Percentiles rank a stretch among this genome's conserved stretches.
Evolutionary conservation across 2,329 filamentous ascomycete species (phyloP).

Genomic region (Bisporella sp.): DNA sequence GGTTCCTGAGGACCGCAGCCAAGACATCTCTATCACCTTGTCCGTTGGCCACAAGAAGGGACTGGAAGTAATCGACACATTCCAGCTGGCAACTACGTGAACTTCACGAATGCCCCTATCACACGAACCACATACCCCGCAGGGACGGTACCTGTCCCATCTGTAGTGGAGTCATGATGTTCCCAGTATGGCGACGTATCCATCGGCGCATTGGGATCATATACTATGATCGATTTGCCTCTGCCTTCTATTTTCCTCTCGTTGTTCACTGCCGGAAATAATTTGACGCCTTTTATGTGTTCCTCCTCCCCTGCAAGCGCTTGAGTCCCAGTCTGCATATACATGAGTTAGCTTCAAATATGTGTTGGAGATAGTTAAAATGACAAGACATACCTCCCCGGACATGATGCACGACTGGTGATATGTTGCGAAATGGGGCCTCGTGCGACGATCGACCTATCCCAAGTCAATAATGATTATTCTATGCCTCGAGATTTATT

Average conservation of each 20-base stretch:
- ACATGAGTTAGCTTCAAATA: neutral
- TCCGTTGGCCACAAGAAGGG: neutral
- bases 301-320: neutral
- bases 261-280: neutral
- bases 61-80: neutral
- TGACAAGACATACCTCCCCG: neutral
- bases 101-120: neutral
- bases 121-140: neutral
- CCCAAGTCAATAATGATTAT: neutral
- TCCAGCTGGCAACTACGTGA: neutral
- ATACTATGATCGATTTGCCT: neutral
- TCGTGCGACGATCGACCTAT: neutral
- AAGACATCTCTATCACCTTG: neutral
- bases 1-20: neutral
- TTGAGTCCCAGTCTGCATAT: neutral
- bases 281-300: neutral
- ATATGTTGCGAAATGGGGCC: neutral
- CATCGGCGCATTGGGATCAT: neutral
- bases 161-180: neutral
- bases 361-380: neutral
- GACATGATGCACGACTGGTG: neutral
- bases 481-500: neutral
- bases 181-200: neutral
- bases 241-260: neutral
- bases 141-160: neutral